Base-by-base conservation (phyloP, 768 basidiomycete genomes). In the Panus rudis region DNA sequence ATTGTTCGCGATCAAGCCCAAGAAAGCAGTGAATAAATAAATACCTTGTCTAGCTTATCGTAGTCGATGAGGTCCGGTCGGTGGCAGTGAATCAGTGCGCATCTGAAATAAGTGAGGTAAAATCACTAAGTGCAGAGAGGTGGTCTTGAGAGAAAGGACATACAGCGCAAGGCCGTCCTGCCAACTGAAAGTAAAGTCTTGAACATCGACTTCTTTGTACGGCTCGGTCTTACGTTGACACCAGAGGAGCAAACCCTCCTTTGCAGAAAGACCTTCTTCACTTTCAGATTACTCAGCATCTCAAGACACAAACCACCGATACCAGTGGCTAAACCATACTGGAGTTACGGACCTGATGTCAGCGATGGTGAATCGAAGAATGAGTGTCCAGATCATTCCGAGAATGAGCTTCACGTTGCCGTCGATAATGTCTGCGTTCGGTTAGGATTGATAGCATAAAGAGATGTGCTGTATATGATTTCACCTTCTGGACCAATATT, bases 331-430 rank as follows among this genome's bases (percentile, higher is more conserved):
- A n/a, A 4, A 43, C 33, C 32, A 34, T 2, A 34, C 32, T 31
- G 25, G 10, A 17, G 14, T 13, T 21, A 66, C 80, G 47, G 51
- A 92, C 93, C 84, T 96, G 69, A 99, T 98, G 55, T 93, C 92
- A 19, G 96, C 93, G 51, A 99, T 98, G 4, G 93, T 96, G 63
- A 98, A 98, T 11, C 94, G 84, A 24, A 98, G 74, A 56, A 99
- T 92, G 27, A 98, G 75, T 0, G 91, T 94, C 96, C 96, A 98
- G 51, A 99, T 97, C 93, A 93, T 91, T 24, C 92, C 93, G n/a
- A 98, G 77, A 40, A 94, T 97, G 43, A 99, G 84, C 65, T 98
- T 99, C 50, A 93, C 64, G 62, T 94, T 96, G n/a, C 93, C 93
- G 62, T 99, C 96, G 44, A 99, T 92, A 59, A 98, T 96, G 62